A percentile compares a stretch with the other conserved stretches of the same genome.
These are phyloP conservation scores for Herpetomonas muscarum DNA, from an alignment of 208 protist species.

Conservation along the genomic window DNA sequence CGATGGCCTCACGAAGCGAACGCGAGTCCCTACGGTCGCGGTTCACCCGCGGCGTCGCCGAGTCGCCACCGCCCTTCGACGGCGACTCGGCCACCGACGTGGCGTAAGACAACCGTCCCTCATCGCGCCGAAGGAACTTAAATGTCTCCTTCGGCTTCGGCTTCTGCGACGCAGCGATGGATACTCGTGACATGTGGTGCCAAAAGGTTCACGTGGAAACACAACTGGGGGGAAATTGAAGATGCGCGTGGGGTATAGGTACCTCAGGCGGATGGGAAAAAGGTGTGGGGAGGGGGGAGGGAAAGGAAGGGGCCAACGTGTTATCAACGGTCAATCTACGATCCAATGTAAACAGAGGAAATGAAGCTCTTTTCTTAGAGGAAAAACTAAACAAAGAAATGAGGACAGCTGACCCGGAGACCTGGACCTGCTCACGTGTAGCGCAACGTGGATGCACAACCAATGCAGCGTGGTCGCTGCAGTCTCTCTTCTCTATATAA, in stretches of 20 bases:
- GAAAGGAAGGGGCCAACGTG: background rate
- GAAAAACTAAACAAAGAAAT: conserved; percentile 1
- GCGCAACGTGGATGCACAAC: no score
- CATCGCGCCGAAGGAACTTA: conserved; percentile 80
- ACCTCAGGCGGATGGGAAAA: conserved; percentile 3
- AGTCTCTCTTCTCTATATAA: no score
- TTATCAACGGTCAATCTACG: no score
- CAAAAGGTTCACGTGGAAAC: no score
- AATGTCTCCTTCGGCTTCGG: conserved; percentile 68
- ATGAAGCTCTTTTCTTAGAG: no score
- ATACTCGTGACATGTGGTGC: conserved; percentile 52
- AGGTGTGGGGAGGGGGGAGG: background rate
- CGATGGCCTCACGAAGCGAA: conserved; percentile 77
- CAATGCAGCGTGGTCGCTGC: no score
- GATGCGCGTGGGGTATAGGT: conserved; percentile 8
- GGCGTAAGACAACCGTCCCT: conserved; percentile 79
- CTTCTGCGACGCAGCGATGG: conserved; percentile 60
- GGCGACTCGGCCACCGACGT: conserved; percentile 12
- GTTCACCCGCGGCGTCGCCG: background rate
- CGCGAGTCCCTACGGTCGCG: conserved; percentile 60
- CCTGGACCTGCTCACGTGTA: no score
- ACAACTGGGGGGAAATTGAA: conserved; percentile 4
- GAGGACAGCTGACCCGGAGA: background rate
- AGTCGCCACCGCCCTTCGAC: conserved; percentile 4
- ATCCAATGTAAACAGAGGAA: no score